phyloP scores from a whole-genome alignment of 331 rosid species.

The Pyrus hybrid region DNA sequence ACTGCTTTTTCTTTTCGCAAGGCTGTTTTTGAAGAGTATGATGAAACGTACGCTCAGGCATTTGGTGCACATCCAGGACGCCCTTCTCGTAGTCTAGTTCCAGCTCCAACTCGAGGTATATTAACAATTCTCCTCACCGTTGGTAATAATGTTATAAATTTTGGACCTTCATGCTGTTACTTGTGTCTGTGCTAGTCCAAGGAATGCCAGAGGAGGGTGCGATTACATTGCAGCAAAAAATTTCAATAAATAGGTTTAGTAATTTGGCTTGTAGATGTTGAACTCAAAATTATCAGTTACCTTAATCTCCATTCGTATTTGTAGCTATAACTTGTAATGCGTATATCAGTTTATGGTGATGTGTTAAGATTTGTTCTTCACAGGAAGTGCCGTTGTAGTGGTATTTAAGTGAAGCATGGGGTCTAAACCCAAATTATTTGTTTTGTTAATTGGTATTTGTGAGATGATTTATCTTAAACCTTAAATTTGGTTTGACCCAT shows the following conservation, averaged over 20 bases:
- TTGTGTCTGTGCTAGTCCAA: background rate
- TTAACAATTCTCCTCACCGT: background rate
- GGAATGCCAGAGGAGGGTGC: background rate
- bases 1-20: conserved; percentile 45
- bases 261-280: background rate
- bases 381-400: background rate
- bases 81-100: conserved; percentile 28
- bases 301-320: background rate
- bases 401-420: background rate
- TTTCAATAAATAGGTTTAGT: background rate
- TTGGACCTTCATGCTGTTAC: background rate
- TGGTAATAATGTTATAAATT: background rate
- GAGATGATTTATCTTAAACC: background rate
- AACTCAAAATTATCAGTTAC: background rate
- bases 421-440: background rate
- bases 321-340: background rate
- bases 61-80: conserved; percentile 60
- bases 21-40: conserved; percentile 76
- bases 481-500: background rate
- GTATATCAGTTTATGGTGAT: background rate
- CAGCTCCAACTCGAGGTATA: conserved; percentile 47
- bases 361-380: background rate
- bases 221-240: background rate
- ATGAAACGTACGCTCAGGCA: conserved; percentile 96
- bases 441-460: background rate